Conservation (phyloP, 1,139 yeast species). For the Geotrichum australiense region DNA sequence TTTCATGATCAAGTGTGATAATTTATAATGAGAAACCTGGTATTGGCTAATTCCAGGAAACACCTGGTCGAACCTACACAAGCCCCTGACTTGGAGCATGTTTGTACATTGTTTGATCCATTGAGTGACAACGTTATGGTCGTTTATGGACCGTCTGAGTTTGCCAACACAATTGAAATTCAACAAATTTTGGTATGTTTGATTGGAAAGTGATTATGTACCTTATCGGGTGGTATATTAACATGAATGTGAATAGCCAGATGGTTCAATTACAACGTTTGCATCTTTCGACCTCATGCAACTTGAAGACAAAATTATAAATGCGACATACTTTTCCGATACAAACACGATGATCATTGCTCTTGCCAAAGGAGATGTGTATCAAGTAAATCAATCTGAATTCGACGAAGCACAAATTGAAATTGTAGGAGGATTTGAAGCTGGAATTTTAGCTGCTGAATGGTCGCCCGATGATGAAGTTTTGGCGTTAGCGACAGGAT, state of each 20-base stretch:
- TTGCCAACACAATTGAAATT: constrained; percentile 50
- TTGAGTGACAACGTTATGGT: constrained; percentile 67
- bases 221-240: background rate
- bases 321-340: constrained; percentile 29
- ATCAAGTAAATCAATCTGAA: constrained; percentile 46
- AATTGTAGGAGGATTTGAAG: constrained; percentile 81
- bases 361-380: constrained; percentile 42
- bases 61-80: constrained; percentile 25
- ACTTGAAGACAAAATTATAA: constrained; percentile 27
- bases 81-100: constrained; percentile 53
- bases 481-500: constrained; percentile 47
- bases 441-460: constrained; percentile 60
- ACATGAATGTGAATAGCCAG: constrained; percentile 19
- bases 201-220: constrained; percentile 9
- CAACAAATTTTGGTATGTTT: constrained; percentile 37
- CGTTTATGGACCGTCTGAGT: constrained; percentile 51
- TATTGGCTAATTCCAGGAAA: constrained; percentile 28
- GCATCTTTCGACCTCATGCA: constrained; percentile 24
- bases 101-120: constrained; percentile 63
- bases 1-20: background rate
- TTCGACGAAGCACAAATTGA: constrained; percentile 40
- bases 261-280: constrained; percentile 22
- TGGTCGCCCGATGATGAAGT: constrained; percentile 96
- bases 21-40: constrained; percentile 28
- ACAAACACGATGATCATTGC: constrained; percentile 28